A percentile compares a stretch with the other conserved stretches of the same genome.
Conservation (phyloP, 2,329 filamentous ascomycete genomes). For the Zopfia rhizophila region DNA sequence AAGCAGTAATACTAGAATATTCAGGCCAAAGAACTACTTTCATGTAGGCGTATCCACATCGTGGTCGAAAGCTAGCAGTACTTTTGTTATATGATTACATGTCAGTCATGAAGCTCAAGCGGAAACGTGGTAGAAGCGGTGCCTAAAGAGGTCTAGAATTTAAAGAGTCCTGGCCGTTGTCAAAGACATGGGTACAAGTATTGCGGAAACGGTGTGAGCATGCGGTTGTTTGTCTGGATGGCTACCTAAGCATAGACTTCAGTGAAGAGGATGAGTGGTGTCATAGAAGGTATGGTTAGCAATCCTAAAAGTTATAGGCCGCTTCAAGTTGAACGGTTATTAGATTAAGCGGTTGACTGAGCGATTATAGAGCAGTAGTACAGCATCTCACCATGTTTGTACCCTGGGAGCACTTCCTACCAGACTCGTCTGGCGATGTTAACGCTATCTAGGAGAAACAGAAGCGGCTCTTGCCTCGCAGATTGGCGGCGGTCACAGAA, state of each 20-base stretch:
- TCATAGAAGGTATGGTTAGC: slow-evolving; percentile 3
- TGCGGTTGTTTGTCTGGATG: slow-evolving; percentile 1
- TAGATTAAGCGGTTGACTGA: no score
- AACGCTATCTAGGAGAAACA: slow-evolving; percentile 7
- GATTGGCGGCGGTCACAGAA: neutral
- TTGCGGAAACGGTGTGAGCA: slow-evolving; percentile 1
- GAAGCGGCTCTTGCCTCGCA: neutral
- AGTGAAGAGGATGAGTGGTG: slow-evolving; percentile 2
- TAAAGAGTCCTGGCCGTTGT: neutral
- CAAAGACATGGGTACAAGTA: slow-evolving; percentile 7
- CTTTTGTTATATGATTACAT: no score
- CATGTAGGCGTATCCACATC: no score
- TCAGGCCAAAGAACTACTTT: no score
- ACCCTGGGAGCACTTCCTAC: neutral
- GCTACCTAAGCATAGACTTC: slow-evolving; percentile 5
- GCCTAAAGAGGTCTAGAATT: neutral
- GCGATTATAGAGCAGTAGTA: slow-evolving; percentile 4
- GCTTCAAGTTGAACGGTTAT: no score
- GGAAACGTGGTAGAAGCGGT: no score
- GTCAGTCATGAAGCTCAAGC: no score
- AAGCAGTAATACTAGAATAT: no score
- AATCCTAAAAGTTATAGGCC: no score
- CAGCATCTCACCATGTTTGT: slow-evolving; percentile 9
- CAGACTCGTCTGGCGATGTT: slow-evolving; percentile 2
- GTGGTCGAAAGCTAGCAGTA: no score